Percentiles rank a stretch among this genome's conserved stretches.
phyloP scores from a whole-genome alignment of 2,329 filamentous ascomycete species.

The Balansia obtecta region DNA sequence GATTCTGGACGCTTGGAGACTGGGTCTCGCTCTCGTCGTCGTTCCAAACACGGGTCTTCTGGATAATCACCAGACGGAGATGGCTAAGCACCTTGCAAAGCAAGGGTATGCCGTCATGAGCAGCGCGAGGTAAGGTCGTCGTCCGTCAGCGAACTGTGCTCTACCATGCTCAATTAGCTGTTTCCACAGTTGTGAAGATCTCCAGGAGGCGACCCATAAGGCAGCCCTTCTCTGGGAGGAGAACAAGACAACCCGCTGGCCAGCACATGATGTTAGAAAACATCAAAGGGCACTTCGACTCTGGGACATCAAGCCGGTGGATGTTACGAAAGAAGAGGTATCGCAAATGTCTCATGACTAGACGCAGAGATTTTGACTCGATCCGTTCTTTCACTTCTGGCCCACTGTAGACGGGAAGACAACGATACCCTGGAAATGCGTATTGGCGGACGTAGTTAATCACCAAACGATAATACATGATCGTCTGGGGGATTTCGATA shows the following conservation, averaged over 20 bases:
- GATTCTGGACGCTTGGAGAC: conserved; percentile 69
- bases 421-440: background rate
- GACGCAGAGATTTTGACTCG: conserved; percentile 11
- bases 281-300: conserved; percentile 14
- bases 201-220: conserved; percentile 25
- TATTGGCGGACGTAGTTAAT: too few species aligned
- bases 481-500: too few species aligned
- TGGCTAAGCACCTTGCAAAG: conserved; percentile 62
- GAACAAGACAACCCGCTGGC: conserved; percentile 22
- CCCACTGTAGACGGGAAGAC: background rate
- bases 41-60: conserved; percentile 75
- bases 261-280: conserved; percentile 15
- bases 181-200: conserved; percentile 17
- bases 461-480: too few species aligned
- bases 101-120: conserved; percentile 70
- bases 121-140: conserved; percentile 40
- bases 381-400: conserved; percentile 3
- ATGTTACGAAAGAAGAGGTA: conserved; percentile 23
- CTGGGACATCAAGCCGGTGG: conserved; percentile 22
- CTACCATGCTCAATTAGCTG: too few species aligned
- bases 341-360: conserved; percentile 28
- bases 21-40: conserved; percentile 68
- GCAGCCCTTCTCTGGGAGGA: conserved; percentile 22
- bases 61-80: conserved; percentile 82
- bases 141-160: background rate